phyloP scores from a whole-genome alignment of 2,329 filamentous ascomycete genomes.

The Myriosclerotinia scirpicola region DNA sequence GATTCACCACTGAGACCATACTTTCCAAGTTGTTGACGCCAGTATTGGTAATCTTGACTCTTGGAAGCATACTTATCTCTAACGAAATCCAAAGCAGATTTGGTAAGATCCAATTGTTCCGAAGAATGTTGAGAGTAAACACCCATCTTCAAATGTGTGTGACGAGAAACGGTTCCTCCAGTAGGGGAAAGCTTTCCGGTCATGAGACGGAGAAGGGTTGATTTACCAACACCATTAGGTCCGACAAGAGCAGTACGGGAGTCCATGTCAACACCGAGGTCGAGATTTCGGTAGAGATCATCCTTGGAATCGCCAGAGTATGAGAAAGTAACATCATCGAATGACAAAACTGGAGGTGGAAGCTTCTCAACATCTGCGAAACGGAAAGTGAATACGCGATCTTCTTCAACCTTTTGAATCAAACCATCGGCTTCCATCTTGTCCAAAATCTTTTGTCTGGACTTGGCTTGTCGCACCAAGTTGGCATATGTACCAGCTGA shows the following conservation, averaged over 20 bases:
- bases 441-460: slow-evolving; percentile 98
- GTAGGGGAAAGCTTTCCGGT: slow-evolving; percentile 91
- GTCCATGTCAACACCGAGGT: slow-evolving; percentile 99
- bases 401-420: slow-evolving; percentile 83
- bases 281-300: slow-evolving; percentile 93
- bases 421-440: slow-evolving; percentile 99
- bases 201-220: slow-evolving; percentile 92
- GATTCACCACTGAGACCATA: slow-evolving; percentile 92
- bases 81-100: slow-evolving; percentile 96
- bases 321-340: slow-evolving; percentile 96
- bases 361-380: slow-evolving; percentile 99
- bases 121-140: slow-evolving; percentile 98
- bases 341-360: slow-evolving; percentile 93
- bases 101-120: slow-evolving; percentile 96
- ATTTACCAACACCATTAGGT: slow-evolving; percentile 99
- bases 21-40: slow-evolving; percentile 93
- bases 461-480: slow-evolving; percentile 98
- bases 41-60: slow-evolving; percentile 98
- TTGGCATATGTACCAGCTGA: slow-evolving; percentile 99
- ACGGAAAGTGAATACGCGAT: slow-evolving; percentile 93
- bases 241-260: slow-evolving; percentile 95
- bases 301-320: slow-evolving; percentile 89
- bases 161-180: slow-evolving; percentile 76
- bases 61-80: slow-evolving; percentile 88
- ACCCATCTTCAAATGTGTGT: slow-evolving; percentile 98